Percentiles rank a stretch among this genome's conserved stretches.
These are phyloP conservation scores for Mycena kentingensis DNA, from an alignment of 768 basidiomycete genomes.

Conservation along the genomic window DNA sequence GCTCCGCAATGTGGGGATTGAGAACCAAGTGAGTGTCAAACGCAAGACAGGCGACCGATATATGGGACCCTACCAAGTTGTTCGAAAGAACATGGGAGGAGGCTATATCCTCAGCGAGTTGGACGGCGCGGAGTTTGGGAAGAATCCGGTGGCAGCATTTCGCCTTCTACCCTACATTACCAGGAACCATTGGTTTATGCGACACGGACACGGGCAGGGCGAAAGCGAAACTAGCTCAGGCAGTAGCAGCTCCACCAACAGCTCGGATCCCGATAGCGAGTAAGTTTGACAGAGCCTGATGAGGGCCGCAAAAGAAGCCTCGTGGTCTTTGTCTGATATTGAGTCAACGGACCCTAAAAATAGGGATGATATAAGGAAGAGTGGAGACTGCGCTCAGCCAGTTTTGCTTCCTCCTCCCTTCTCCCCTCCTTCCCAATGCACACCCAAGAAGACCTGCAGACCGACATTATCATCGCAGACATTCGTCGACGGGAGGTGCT, in stretches of 20 bases:
- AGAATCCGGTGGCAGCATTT: slow-evolving; percentile 8
- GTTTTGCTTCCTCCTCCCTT: too few relatives aligned
- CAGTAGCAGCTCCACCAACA: neutral
- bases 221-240: neutral
- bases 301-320: too few relatives aligned
- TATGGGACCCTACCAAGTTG: slow-evolving; percentile 27
- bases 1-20: slow-evolving; percentile 25
- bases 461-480: too few relatives aligned
- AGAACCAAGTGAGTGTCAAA: slow-evolving; percentile 13
- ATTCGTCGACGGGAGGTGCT: too few relatives aligned
- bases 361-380: too few relatives aligned
- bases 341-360: too few relatives aligned
- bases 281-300: too few relatives aligned
- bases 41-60: slow-evolving; percentile 25
- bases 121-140: neutral
- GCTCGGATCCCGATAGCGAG: too few relatives aligned
- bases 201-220: neutral
- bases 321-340: too few relatives aligned
- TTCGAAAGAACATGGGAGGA: slow-evolving; percentile 15
- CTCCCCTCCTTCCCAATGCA: too few relatives aligned
- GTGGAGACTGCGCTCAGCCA: too few relatives aligned
- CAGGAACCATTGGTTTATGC: slow-evolving; percentile 7
- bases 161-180: slow-evolving; percentile 15
- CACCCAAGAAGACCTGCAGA: too few relatives aligned
- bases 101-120: slow-evolving; percentile 15